A percentile compares a stretch with the other conserved stretches of the same genome.
These are phyloP conservation scores for Fusarium humuli DNA, from an alignment of 2,329 filamentous ascomycete species.

Conservation along the genomic window DNA sequence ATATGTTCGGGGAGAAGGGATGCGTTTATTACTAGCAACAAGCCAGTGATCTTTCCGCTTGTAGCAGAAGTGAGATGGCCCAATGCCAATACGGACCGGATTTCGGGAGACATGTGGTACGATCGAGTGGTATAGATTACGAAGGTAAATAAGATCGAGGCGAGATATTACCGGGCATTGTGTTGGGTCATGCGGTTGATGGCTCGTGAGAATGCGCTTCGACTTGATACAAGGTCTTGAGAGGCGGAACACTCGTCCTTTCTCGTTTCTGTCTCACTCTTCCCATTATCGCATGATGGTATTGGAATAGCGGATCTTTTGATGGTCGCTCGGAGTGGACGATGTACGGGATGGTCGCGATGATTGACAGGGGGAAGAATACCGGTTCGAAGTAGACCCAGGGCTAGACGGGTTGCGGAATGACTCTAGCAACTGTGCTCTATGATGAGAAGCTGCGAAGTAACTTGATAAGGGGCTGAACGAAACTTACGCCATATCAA, in stretches of 20 bases:
- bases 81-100: neutral
- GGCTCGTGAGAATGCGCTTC: neutral
- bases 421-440: neutral
- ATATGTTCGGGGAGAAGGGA: neutral
- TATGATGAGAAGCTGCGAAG: neutral
- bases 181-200: neutral
- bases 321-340: rapidly evolving
- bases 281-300: neutral
- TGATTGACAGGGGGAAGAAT: neutral
- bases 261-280: neutral
- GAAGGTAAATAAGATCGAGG: rapidly evolving
- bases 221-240: neutral
- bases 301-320: neutral
- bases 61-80: neutral
- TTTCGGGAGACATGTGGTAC: rapidly evolving
- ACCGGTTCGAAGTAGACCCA: neutral
- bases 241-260: neutral
- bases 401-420: neutral
- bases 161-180: rapidly evolving
- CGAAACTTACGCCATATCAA: neutral
- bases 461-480: rapidly evolving
- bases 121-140: neutral
- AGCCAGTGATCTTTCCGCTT: neutral
- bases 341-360: rapidly evolving
- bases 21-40: neutral